A percentile compares a stretch with the other conserved stretches of the same genome.
phyloP scores from a whole-genome alignment of 1,139 yeast genomes.

The Kodamaea sp. region DNA sequence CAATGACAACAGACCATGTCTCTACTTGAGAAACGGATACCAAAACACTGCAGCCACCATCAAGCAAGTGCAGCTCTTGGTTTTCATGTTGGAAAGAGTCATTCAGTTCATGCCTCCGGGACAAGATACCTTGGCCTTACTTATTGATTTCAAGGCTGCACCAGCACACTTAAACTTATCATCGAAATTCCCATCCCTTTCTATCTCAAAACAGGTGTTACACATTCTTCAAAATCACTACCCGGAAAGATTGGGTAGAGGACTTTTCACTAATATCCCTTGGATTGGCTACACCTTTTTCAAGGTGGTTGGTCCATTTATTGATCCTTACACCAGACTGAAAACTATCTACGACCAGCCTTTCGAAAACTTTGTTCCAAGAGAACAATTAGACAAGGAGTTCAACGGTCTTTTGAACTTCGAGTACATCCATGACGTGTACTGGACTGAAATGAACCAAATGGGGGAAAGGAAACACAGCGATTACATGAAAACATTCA shows the following conservation, averaged over 20 bases:
- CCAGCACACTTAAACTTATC: constrained; percentile 43
- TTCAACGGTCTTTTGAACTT: constrained; percentile 46
- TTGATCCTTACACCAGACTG: constrained; percentile 52
- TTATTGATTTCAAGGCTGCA: constrained; percentile 82
- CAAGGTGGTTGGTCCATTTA: constrained; percentile 49
- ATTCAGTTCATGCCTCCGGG: constrained; percentile 96
- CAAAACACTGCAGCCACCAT: constrained; percentile 88
- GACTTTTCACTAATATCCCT: constrained; percentile 49
- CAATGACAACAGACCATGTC: constrained; percentile 83
- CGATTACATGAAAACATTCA: constrained; percentile 39
- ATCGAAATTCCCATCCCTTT: constrained; percentile 44
- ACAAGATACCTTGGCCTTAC: constrained; percentile 84
- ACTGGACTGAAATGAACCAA: constrained; percentile 46
- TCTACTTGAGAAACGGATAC: constrained; percentile 86
- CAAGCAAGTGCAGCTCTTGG: constrained; percentile 90
- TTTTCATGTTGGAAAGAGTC: constrained; percentile 85
- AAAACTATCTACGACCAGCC: constrained; percentile 52
- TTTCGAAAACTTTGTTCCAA: constrained; percentile 46
- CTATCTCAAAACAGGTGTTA: constrained; percentile 66
- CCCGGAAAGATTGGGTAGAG: constrained; percentile 50
- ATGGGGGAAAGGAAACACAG: constrained; percentile 40
- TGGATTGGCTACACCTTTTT: constrained; percentile 51
- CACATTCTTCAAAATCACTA: constrained; percentile 91
- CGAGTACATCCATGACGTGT: constrained; percentile 43
- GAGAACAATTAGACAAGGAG: constrained; percentile 48